Evolutionary conservation across 139 green algal species (phyloP).

Genomic region (Marvania coccoides): DNA sequence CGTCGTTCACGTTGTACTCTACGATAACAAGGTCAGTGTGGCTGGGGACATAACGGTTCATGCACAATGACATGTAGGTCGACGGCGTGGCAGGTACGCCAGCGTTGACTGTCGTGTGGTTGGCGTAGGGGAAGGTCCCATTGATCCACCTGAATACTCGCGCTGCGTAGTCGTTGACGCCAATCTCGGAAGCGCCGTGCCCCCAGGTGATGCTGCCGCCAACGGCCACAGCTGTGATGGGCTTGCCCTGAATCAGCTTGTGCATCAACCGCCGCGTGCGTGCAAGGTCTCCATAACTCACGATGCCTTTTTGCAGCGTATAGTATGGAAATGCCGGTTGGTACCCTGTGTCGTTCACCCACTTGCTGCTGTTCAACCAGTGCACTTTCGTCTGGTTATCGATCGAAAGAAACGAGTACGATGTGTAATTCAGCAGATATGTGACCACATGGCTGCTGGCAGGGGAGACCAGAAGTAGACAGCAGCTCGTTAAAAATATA

Average conservation of each 20-base stretch:
- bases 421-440: too few relatives aligned
- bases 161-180: background rate
- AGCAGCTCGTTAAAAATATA: too few relatives aligned
- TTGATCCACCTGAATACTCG: background rate
- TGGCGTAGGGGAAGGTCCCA: background rate
- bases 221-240: background rate
- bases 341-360: too few relatives aligned
- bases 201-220: background rate
- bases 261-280: background rate
- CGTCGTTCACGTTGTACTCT: background rate
- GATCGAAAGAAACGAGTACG: too few relatives aligned
- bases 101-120: background rate
- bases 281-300: background rate
- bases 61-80: background rate
- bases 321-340: too few relatives aligned
- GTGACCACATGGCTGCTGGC: too few relatives aligned
- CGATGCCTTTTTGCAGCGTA: background rate
- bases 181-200: background rate
- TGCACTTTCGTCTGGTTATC: too few relatives aligned
- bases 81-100: background rate
- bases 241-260: background rate
- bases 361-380: too few relatives aligned
- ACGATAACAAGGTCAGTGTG: background rate
- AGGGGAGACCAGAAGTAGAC: too few relatives aligned
- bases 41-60: background rate